phyloP scores from a whole-genome alignment of 768 basidiomycete genomes.

The Lactifluus hygrophoroides region DNA sequence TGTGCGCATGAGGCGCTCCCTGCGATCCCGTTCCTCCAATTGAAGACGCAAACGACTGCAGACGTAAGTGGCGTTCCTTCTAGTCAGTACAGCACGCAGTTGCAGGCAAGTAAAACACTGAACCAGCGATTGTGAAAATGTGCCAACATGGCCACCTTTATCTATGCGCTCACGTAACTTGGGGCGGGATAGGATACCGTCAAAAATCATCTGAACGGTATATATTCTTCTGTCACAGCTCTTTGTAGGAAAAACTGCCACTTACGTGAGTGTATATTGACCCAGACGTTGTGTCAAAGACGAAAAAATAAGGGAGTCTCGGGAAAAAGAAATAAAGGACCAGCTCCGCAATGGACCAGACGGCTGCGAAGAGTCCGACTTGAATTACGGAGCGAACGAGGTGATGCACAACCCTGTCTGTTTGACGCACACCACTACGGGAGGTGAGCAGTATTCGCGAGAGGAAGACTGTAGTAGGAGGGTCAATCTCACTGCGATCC shows the following conservation, averaged over 20 bases:
- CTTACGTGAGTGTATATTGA: conserved; percentile 3
- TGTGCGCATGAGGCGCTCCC: too few relatives aligned
- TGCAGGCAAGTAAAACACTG: too few relatives aligned
- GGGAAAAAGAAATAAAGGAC: not conserved
- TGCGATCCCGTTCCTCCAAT: too few relatives aligned
- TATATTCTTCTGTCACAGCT: not conserved
- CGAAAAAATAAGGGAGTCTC: not conserved
- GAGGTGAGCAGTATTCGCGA: not conserved
- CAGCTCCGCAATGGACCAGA: not conserved
- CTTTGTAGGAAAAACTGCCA: not conserved
- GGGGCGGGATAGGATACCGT: not conserved
- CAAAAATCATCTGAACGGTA: not conserved
- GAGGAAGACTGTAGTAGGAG: not conserved
- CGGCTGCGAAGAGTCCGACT: not conserved
- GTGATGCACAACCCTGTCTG: not conserved
- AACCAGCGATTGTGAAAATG: too few relatives aligned
- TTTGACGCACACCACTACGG: not conserved
- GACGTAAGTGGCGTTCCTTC: too few relatives aligned
- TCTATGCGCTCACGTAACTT: not conserved
- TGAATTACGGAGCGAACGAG: not conserved
- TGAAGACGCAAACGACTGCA: too few relatives aligned
- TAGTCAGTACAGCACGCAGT: too few relatives aligned
- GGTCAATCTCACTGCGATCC: not conserved
- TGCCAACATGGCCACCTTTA: not conserved
- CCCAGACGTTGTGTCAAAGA: not conserved